phyloP scores from a whole-genome alignment of 805 yeast species.

The Kluyveromyces dobzhanskii region DNA sequence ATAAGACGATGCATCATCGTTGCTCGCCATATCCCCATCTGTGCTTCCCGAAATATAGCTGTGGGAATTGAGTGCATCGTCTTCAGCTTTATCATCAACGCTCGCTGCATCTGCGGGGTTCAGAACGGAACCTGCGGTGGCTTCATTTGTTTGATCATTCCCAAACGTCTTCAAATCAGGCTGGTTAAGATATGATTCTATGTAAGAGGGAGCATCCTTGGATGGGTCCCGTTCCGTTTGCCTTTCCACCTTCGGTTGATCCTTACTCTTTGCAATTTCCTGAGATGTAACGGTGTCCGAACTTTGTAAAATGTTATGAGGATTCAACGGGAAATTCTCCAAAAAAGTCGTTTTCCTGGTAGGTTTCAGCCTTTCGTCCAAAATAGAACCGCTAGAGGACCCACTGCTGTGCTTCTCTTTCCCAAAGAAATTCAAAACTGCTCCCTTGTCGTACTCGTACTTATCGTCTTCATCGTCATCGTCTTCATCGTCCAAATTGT shows the following conservation, averaged over 20 bases:
- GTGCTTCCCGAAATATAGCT: neutral
- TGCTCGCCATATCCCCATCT: neutral
- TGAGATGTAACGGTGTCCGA: constrained; percentile 3
- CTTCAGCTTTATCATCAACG: neutral
- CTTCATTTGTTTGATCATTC: neutral
- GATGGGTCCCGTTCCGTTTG: constrained; percentile 1
- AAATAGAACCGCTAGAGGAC: neutral
- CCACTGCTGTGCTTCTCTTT: constrained; percentile 1
- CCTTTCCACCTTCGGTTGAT: constrained; percentile 3
- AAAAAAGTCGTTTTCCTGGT: constrained; percentile 3
- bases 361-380: constrained; percentile 1
- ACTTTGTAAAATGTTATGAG: constrained; percentile 9
- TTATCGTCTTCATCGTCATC: constrained; percentile 28
- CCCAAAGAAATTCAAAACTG: constrained; percentile 4
- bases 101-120: neutral
- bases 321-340: constrained; percentile 8
- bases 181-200: constrained; percentile 27
- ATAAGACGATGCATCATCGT: constrained; percentile 25
- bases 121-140: neutral
- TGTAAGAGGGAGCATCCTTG: constrained; percentile 19
- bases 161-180: constrained; percentile 14
- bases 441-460: constrained; percentile 6
- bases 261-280: constrained; percentile 5
- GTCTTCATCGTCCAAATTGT: constrained; percentile 26
- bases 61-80: neutral